Evolutionary conservation across 2,329 filamentous ascomycete species (phyloP), one percentile per base, ranked within the genome.

Genomic region (Juglanconis sp.): DNA sequence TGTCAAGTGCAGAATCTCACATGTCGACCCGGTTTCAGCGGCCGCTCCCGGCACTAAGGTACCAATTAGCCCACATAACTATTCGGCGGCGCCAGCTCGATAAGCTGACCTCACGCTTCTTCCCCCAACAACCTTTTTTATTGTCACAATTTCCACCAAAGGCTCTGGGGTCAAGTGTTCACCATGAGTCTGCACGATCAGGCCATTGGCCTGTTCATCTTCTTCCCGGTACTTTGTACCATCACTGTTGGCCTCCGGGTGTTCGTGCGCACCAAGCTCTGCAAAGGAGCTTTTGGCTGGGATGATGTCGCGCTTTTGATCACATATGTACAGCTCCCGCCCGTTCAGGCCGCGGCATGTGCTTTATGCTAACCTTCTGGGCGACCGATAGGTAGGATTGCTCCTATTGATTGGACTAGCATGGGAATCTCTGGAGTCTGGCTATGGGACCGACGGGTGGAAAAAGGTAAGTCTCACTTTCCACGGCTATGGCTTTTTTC

Each of bases 201-300:
- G 50, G 11, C 56, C 30, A 11, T 56, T 5, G 58, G 58, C n/a
- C 42, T 63, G 5, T 36, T 53, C 31, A 50, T 61, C 34, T 61
- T 63, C 51, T 63, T 63, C 30, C 30, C 34, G 8, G 50, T 58
- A 31, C 47, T 63, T n/a, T 56, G 52, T n/a, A 63, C 61, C 31
- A 38, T 61, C 51, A 61, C 58, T n/a, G 52, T 63, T 36, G 61
- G 44, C 30, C 58, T 63, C 34, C 61, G 61, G 7, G 3, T 63
- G 2, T 54, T 49, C 9, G 61, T 63, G 15, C 51, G 61, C 6
- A 61, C 54, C 3, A 56, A 13, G 40, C 42, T 63, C 7, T 53
- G 58, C 13, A 61, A 53, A 30, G 55, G 58, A 3, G 61, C 58
- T 1, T 61, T 63, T 13, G 61, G 61, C 4, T 63, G 61, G 58